Evolutionary conservation across 2,329 filamentous ascomycete genomes (phyloP), one percentile per base, ranked within the genome.

Genomic region (Bipolaris gigantea): DNA sequence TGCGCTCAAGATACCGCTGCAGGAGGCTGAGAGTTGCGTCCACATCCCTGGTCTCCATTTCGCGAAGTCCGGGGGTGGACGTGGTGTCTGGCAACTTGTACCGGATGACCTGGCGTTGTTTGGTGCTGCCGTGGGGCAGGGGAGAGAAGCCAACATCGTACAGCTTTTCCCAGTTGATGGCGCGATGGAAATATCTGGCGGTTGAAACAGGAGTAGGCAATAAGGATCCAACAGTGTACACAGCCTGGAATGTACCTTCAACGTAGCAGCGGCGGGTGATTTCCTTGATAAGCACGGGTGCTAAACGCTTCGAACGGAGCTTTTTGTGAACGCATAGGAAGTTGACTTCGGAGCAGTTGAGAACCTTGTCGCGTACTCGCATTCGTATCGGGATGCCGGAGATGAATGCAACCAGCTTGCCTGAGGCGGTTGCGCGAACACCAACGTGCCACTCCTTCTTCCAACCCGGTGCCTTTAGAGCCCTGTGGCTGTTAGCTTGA

Each of bases 301-400:
- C 87, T 39, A 99, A 85, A 49, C 94, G 88, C 80, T 97, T 97
- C 53, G 89, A 86, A 46, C 94, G 90, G 30, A 99, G 85, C 78
- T 97, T 97, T 82, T 97, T 97, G 82, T 99, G 94, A 50, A 99
- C 88, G 70, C 92, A 96, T 62, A 99, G 87, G 77, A 97, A 99
- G 80, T 99, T 99, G 77, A 99, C 94, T 75, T 99, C 94, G 44
- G 90, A 92, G 63, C 89, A 88, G 59, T 86, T 84, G 56, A 99
- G 77, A 53, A 84, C 78, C 55, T 89, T 89, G 55, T 88, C 81
- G 60, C 92, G 89, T 39, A 99, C 87, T 48, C 89, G 87, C 53
- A 99, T 80, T 61, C 87, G 83, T 56, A 94, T 87, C 1, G 94
- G 94, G 41, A 97, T 90, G 64, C 92, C 94, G 36, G 92, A 95